These are phyloP conservation scores for Penstemon eatonii DNA, from an alignment of 257 asterid species.

Conservation along the genomic window DNA sequence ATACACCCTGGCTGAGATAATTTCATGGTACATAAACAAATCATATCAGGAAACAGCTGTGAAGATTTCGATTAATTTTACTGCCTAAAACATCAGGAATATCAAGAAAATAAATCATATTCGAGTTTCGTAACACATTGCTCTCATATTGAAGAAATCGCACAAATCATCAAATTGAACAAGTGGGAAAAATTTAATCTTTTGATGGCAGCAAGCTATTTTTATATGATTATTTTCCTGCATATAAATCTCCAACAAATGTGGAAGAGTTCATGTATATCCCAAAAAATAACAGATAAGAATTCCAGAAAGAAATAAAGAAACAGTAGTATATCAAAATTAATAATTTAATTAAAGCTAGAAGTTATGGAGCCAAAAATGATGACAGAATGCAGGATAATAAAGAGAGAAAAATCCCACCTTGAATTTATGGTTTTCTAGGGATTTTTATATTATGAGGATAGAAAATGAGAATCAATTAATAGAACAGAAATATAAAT, in stretches of 20 bases:
- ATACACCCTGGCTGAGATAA: conserved; percentile 26
- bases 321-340: neutral
- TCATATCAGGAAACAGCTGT: conserved; percentile 21
- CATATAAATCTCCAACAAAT: conserved; percentile 24
- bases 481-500: neutral
- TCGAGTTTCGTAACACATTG: conserved; percentile 16
- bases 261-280: conserved; percentile 13
- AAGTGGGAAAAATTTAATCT: neutral
- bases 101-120: neutral
- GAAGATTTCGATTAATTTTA: neutral
- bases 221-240: neutral
- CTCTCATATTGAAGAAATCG: conserved; percentile 10
- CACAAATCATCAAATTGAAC: neutral
- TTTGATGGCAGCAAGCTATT: neutral
- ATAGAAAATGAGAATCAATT: conserved; percentile 8
- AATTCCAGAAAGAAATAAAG: neutral
- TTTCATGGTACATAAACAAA: conserved; percentile 16
- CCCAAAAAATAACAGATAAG: neutral
- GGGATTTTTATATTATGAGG: conserved; percentile 17
- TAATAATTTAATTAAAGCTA: neutral
- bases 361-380: neutral
- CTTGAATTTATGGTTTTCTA: conserved; percentile 2
- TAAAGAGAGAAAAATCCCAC: conserved; percentile 18
- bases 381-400: conserved; percentile 13
- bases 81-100: conserved; percentile 13